These are phyloP conservation scores for Boletus subparvulus DNA, from an alignment of 768 basidiomycete genomes.

Conservation along the genomic window DNA sequence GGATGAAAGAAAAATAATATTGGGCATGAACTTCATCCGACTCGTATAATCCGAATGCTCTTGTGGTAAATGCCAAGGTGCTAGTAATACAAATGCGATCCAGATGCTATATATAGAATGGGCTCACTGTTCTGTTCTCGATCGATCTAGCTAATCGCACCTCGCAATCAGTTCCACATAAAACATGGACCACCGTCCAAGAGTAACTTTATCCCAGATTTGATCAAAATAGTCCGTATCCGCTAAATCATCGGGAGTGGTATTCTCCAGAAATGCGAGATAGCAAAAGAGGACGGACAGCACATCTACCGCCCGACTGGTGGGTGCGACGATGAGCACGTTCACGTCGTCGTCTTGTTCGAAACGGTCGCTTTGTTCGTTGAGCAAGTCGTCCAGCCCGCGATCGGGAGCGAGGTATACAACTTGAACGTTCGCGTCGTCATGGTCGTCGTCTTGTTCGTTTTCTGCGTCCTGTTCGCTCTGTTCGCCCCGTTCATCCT, in stretches of 20 bases:
- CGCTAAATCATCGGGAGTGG: background rate
- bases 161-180: background rate
- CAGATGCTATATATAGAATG: background rate
- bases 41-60: background rate
- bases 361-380: background rate
- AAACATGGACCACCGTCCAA: background rate
- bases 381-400: background rate
- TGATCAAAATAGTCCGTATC: background rate
- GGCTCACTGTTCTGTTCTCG: background rate
- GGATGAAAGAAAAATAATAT: no score
- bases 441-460: background rate
- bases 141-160: background rate
- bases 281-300: constrained; percentile 12
- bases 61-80: background rate
- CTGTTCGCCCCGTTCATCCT: background rate
- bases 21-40: no score
- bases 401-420: constrained; percentile 1
- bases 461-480: background rate
- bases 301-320: constrained; percentile 9
- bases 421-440: background rate
- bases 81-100: background rate
- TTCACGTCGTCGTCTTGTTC: background rate
- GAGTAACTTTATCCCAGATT: background rate
- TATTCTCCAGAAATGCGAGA: constrained; percentile 11
- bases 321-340: constrained; percentile 14